These are phyloP conservation scores for Suillus lakei DNA, from an alignment of 768 basidiomycete species.

Conservation along the genomic window DNA sequence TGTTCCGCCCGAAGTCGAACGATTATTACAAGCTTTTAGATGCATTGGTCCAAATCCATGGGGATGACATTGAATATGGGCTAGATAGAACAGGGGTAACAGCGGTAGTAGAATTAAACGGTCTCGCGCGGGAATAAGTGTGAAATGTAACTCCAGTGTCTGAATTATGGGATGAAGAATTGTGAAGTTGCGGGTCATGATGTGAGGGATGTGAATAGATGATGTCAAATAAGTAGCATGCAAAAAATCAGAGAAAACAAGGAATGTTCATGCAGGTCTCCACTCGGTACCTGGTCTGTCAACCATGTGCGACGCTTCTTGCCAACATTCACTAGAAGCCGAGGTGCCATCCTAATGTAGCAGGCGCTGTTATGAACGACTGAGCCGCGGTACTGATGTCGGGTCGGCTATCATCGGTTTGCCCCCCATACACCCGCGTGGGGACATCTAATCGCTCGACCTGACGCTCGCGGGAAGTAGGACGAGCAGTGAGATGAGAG, in stretches of 20 bases:
- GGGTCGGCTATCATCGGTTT: slow-evolving; percentile 46
- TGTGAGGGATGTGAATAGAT: slow-evolving; percentile 19
- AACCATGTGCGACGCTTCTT: slow-evolving; percentile 47
- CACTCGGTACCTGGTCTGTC: slow-evolving; percentile 43
- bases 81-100: slow-evolving; percentile 15
- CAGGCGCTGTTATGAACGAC: slow-evolving; percentile 71
- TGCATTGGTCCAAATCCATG: neutral
- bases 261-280: slow-evolving; percentile 42
- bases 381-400: slow-evolving; percentile 73
- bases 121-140: slow-evolving; percentile 15
- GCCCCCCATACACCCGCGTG: slow-evolving; percentile 24
- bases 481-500: slow-evolving; percentile 25
- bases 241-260: slow-evolving; percentile 23
- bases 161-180: slow-evolving; percentile 5
- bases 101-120: slow-evolving; percentile 18
- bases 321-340: slow-evolving; percentile 57
- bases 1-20: neutral
- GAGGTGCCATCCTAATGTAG: slow-evolving; percentile 61
- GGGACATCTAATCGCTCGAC: slow-evolving; percentile 29
- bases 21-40: neutral
- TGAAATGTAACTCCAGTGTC: slow-evolving; percentile 7
- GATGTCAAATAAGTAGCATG: slow-evolving; percentile 38
- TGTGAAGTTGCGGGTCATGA: slow-evolving; percentile 5
- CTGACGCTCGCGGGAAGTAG: slow-evolving; percentile 18
- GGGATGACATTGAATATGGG: slow-evolving; percentile 1